phyloP scores from a whole-genome alignment of 2,329 filamentous ascomycete species.

The Helicocarpus griseus region DNA sequence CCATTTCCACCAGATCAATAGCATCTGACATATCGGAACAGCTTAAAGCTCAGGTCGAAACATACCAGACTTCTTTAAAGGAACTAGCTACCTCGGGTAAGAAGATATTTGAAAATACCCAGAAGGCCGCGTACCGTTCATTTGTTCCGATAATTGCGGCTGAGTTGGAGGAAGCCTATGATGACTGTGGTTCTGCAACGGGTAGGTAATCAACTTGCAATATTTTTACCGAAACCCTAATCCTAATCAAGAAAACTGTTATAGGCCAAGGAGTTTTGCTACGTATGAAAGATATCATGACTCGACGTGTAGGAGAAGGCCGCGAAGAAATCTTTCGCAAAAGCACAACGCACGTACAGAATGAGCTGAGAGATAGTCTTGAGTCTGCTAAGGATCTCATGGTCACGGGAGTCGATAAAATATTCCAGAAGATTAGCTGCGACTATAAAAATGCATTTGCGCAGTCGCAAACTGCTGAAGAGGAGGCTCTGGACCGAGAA shows the following conservation, averaged over 20 bases:
- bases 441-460: neutral
- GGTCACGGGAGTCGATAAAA: neutral
- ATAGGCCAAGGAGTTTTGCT: neutral
- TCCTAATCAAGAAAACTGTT: neutral
- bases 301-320: neutral
- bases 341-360: neutral
- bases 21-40: neutral
- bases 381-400: neutral
- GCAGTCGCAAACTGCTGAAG: neutral
- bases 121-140: slow-evolving; percentile 42
- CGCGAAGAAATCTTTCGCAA: slow-evolving; percentile 1
- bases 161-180: slow-evolving; percentile 41
- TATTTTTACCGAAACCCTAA: neutral
- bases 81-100: slow-evolving; percentile 18
- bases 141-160: slow-evolving; percentile 41
- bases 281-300: slow-evolving; percentile 2
- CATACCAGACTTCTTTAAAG: slow-evolving; percentile 21
- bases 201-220: slow-evolving; percentile 18
- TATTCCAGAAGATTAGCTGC: neutral
- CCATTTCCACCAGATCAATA: neutral
- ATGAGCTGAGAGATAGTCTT: neutral
- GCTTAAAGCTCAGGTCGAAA: neutral
- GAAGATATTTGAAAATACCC: neutral
- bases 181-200: slow-evolving; percentile 32
- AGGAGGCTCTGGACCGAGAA: neutral